Evolutionary conservation across 1,284 basidiomycete species (phyloP).

Genomic region (Chiua sp.): DNA sequence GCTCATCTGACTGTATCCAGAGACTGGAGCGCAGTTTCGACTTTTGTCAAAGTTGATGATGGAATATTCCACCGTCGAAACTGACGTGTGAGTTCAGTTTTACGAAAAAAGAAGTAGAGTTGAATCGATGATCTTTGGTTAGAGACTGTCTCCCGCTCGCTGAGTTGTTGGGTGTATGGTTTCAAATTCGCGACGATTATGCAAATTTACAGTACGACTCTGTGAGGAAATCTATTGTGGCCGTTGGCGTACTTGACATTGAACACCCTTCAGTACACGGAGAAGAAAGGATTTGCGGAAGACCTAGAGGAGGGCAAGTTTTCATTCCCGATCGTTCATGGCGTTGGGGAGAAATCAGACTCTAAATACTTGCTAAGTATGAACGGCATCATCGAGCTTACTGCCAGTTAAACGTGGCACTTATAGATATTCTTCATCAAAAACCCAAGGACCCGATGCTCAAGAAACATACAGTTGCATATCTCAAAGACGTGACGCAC

Average conservation of each 20-base stretch:
- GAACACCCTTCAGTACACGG: slow-evolving; percentile 69
- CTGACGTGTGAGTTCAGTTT: slow-evolving; percentile 54
- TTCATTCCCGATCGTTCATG: slow-evolving; percentile 93
- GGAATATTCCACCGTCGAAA: slow-evolving; percentile 72
- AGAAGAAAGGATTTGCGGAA: slow-evolving; percentile 94
- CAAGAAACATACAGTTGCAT: too few relatives aligned
- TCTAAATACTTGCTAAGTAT: slow-evolving; percentile 85
- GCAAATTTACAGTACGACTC: slow-evolving; percentile 91
- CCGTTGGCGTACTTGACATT: background rate
- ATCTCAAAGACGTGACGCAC: too few relatives aligned
- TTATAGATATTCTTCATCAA: slow-evolving; percentile 86
- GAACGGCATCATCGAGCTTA: slow-evolving; percentile 32
- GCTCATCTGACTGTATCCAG: slow-evolving; percentile 50
- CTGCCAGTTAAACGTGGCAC: slow-evolving; percentile 3
- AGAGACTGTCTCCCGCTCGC: slow-evolving; percentile 93
- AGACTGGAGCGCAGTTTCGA: slow-evolving; percentile 94
- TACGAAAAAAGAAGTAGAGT: background rate
- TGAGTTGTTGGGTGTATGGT: slow-evolving; percentile 92
- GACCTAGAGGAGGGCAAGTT: slow-evolving; percentile 97
- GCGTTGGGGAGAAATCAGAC: slow-evolving; percentile 75
- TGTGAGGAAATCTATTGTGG: slow-evolving; percentile 46
- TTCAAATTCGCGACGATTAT: slow-evolving; percentile 97
- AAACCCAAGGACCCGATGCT: slow-evolving; percentile 75
- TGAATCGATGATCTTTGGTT: background rate
- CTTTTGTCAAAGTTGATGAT: slow-evolving; percentile 97